phyloP scores from a whole-genome alignment of 2,329 filamentous ascomycete genomes.

The Penicillium sp. region DNA sequence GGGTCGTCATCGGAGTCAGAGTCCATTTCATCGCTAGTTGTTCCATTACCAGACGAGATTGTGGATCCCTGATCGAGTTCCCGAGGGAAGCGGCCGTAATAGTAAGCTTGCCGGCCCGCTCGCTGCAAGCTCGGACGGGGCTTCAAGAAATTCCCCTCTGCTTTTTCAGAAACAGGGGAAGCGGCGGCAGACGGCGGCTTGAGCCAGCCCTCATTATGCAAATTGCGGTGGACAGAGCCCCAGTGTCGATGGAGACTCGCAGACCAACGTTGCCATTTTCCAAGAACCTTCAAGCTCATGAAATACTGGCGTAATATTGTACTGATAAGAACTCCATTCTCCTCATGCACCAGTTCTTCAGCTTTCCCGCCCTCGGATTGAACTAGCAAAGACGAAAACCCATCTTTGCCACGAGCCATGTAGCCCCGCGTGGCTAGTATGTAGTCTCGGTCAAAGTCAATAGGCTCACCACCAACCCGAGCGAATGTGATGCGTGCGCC shows the following conservation, averaged over 20 bases:
- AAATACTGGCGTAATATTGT: constrained; percentile 89
- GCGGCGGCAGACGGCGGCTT: constrained; percentile 40
- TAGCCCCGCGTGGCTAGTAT: constrained; percentile 78
- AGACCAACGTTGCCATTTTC: constrained; percentile 73
- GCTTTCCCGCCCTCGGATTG: constrained; percentile 71
- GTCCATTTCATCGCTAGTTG: constrained; percentile 36
- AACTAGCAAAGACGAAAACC: constrained; percentile 73
- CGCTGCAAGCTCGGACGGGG: constrained; percentile 23
- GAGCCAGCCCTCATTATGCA: constrained; percentile 55
- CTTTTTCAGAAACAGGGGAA: constrained; percentile 28
- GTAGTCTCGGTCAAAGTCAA: constrained; percentile 66
- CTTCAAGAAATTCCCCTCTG: constrained; percentile 11
- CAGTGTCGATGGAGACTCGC: constrained; percentile 64
- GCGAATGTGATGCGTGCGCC: constrained; percentile 64
- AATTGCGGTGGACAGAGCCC: constrained; percentile 60
- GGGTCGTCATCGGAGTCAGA: constrained; percentile 44
- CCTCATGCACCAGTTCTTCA: constrained; percentile 77
- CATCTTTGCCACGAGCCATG: constrained; percentile 86
- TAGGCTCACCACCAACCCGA: constrained; percentile 58
- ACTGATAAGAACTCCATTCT: constrained; percentile 82
- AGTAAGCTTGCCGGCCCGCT: constrained; percentile 23
- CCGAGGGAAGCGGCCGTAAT: constrained; percentile 31
- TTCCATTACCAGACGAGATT: constrained; percentile 13
- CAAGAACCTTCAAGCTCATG: constrained; percentile 76
- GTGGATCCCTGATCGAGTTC: constrained; percentile 12